phyloP scores from a whole-genome alignment of 2,329 filamentous ascomycete species.

The Beauveria asiatica region DNA sequence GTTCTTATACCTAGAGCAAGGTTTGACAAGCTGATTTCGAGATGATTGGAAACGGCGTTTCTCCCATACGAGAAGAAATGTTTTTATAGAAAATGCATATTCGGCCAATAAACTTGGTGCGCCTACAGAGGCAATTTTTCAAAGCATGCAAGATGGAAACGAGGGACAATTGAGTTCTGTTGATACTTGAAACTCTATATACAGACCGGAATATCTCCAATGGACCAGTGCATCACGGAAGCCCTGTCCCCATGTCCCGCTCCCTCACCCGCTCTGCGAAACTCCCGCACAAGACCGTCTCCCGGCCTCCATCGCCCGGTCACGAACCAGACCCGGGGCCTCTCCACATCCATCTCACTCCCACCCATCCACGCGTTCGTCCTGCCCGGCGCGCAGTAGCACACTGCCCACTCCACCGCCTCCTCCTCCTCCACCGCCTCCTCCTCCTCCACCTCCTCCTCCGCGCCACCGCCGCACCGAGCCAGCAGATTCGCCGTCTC shows the following conservation, averaged over 20 bases:
- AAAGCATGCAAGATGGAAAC: no score
- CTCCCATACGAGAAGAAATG: no score
- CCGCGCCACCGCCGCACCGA: neutral
- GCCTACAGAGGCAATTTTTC: no score
- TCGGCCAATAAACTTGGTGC: no score
- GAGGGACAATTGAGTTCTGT: no score
- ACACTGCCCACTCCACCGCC: slow-evolving; percentile 1
- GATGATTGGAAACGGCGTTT: no score
- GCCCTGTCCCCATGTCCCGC: neutral
- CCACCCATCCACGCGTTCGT: neutral
- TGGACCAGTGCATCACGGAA: neutral
- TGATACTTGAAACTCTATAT: neutral
- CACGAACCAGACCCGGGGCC: slow-evolving; percentile 6
- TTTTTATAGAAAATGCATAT: no score
- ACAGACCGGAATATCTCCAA: neutral
- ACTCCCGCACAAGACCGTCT: neutral
- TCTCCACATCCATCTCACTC: neutral
- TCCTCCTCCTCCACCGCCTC: neutral
- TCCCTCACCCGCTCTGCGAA: neutral
- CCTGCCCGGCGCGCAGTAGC: neutral
- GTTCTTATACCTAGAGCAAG: no score
- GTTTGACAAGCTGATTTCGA: no score
- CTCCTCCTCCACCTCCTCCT: neutral
- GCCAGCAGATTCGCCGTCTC: neutral
- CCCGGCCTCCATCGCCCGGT: neutral